Evolutionary conservation across 768 basidiomycete genomes (phyloP), one percentile per base, ranked within the genome.

Genomic region (Megacollybia marginata): DNA sequence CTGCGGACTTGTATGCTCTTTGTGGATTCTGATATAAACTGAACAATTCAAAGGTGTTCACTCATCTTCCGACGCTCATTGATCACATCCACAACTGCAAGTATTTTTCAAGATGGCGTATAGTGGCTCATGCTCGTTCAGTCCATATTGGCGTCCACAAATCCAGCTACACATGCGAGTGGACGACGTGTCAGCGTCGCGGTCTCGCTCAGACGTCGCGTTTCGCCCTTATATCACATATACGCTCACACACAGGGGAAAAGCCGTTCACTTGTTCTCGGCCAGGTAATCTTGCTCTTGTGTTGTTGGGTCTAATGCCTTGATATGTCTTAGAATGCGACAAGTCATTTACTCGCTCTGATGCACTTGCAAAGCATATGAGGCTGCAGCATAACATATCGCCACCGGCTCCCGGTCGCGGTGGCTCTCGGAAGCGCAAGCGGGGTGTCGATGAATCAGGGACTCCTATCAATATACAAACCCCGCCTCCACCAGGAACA

Each of bases 261-360:
- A 92, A 92, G 59, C 93, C 92, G 0, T 96, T 92, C 60, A 82
- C 78, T 19, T 97, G 93, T 61, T 67, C 81, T 10, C 71, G 79
- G 51, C 83, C 89, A 60, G 92, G 92, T 88, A 52, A 57, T 83
- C 63, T 35, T 34, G 50, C 20, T 36, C 38, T 10, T 19, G 31
- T 48, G 42, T 34, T 28, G 42, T 47, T 34, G 20, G 36, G 5
- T 13, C 50, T 54, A 50, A 50, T 51, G 40, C 48, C 53, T 48
- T 47, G 9, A 43, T 33, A 52, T 33, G 47, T 13, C 44, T 6
- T 49, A 94, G 93, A 93, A 69, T 97, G 94, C 62, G 90, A 91
- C 72, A 93, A 92, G 59, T 86, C 89, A 0, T 97, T 97, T 66
- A 93, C 92, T 9, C 91, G 93, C 40, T 92, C 92, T 1, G 93